These are phyloP conservation scores for Filosporella fistucella DNA, from an alignment of 495 filamentous ascomycete species.

Conservation along the genomic window DNA sequence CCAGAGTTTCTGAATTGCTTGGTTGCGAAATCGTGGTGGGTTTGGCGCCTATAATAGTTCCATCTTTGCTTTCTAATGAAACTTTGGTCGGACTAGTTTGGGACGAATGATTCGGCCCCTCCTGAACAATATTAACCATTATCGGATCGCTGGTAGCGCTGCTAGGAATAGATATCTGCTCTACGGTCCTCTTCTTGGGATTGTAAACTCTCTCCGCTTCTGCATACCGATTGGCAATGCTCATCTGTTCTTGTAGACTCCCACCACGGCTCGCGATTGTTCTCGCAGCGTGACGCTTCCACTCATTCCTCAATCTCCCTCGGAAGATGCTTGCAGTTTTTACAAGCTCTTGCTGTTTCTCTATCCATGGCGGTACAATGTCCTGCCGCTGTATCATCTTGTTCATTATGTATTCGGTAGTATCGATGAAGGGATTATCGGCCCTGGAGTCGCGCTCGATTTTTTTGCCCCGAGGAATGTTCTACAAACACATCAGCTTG, in stretches of 20 bases:
- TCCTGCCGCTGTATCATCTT: constrained; percentile 97
- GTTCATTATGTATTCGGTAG: constrained; percentile 97
- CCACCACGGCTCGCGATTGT: constrained; percentile 79
- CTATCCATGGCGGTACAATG: constrained; percentile 83
- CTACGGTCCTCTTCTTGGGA: constrained; percentile 39
- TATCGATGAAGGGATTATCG: constrained; percentile 87
- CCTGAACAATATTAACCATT: constrained; percentile 40
- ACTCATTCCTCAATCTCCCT: constrained; percentile 69
- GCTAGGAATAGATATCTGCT: constrained; percentile 41
- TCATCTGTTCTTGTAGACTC: constrained; percentile 70
- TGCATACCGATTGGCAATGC: constrained; percentile 67
- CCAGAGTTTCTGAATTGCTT: background rate
- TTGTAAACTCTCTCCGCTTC: constrained; percentile 60
- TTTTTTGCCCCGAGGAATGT: constrained; percentile 77
- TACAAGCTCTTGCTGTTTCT: constrained; percentile 91
- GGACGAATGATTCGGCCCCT: constrained; percentile 14
- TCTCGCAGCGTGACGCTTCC: constrained; percentile 79
- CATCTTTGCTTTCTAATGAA: constrained; percentile 12
- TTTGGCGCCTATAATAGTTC: background rate
- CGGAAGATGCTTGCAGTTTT: constrained; percentile 68
- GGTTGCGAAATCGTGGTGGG: background rate
- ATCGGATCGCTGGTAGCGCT: constrained; percentile 42
- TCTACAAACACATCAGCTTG: constrained; percentile 22
- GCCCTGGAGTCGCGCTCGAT: constrained; percentile 75
- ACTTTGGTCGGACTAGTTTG: constrained; percentile 9